Conservation (phyloP, 148 eudicot species). For the Chenopodium album region DNA sequence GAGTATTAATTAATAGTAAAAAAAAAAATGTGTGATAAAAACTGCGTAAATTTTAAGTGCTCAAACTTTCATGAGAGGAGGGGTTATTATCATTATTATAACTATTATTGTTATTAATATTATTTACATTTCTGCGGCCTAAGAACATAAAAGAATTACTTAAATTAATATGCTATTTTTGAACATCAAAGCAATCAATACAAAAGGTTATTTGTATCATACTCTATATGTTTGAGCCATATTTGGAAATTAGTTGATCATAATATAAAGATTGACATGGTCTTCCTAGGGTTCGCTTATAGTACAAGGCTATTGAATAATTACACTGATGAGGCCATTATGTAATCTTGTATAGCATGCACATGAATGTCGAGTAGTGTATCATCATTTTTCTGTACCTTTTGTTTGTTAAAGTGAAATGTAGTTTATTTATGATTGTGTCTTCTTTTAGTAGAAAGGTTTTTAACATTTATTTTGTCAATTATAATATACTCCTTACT, state of each 20-base stretch:
- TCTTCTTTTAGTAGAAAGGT: too few relatives aligned
- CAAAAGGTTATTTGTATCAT: background rate
- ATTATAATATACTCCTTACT: too few relatives aligned
- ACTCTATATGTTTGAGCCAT: background rate
- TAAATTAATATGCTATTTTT: background rate
- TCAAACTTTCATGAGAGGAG: too few relatives aligned
- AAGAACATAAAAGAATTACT: too few relatives aligned
- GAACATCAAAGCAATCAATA: background rate
- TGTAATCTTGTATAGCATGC: background rate
- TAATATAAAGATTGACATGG: background rate
- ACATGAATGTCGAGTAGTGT: background rate
- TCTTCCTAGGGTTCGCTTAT: background rate
- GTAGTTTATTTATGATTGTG: too few relatives aligned
- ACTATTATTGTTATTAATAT: background rate
- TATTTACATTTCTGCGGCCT: background rate
- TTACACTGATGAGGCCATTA: background rate
- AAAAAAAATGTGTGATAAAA: too few relatives aligned
- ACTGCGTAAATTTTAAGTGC: too few relatives aligned
- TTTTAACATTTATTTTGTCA: too few relatives aligned
- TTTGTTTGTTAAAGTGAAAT: too few relatives aligned
- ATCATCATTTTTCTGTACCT: background rate
- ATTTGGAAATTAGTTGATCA: background rate
- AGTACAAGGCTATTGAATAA: background rate
- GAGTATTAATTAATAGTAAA: too few relatives aligned
- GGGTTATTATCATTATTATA: too few relatives aligned